Percentiles rank a stretch among this genome's conserved stretches.
These are phyloP conservation scores for Aquilaria yunnanensis DNA, from an alignment of 345 rosid genomes.

Conservation along the genomic window DNA sequence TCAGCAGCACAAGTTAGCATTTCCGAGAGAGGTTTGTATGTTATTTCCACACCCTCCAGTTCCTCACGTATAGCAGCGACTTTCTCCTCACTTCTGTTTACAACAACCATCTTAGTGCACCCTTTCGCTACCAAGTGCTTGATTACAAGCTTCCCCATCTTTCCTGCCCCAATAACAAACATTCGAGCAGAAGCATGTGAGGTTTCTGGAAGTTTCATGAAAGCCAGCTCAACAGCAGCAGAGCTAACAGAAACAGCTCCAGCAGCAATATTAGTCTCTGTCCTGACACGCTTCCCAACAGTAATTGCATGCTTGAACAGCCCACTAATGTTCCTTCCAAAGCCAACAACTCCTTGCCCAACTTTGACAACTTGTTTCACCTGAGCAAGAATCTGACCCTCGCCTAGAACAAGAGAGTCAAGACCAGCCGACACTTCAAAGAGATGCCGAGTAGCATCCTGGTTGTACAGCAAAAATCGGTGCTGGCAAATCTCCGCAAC, in stretches of 20 bases:
- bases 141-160: constrained; percentile 85
- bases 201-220: constrained; percentile 57
- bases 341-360: constrained; percentile 73
- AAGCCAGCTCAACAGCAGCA: constrained; percentile 71
- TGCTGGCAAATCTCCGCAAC: constrained; percentile 65
- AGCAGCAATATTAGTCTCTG: constrained; percentile 70
- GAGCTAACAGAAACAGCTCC: constrained; percentile 81
- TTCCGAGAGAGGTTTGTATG: constrained; percentile 61
- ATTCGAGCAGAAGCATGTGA: constrained; percentile 45
- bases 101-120: constrained; percentile 52
- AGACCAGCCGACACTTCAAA: constrained; percentile 97
- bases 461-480: constrained; percentile 77
- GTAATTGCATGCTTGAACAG: constrained; percentile 73
- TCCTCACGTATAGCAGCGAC: constrained; percentile 83
- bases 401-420: constrained; percentile 75
- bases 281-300: constrained; percentile 67
- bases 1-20: constrained; percentile 71
- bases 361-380: constrained; percentile 74
- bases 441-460: constrained; percentile 78
- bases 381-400: constrained; percentile 82
- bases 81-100: constrained; percentile 68
- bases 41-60: constrained; percentile 53
- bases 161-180: constrained; percentile 67
- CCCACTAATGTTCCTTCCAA: constrained; percentile 64
- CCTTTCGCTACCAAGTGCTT: constrained; percentile 76